These are phyloP conservation scores for Hypoxylon sp. DNA, from an alignment of 2,329 filamentous ascomycete genomes.

Conservation along the genomic window DNA sequence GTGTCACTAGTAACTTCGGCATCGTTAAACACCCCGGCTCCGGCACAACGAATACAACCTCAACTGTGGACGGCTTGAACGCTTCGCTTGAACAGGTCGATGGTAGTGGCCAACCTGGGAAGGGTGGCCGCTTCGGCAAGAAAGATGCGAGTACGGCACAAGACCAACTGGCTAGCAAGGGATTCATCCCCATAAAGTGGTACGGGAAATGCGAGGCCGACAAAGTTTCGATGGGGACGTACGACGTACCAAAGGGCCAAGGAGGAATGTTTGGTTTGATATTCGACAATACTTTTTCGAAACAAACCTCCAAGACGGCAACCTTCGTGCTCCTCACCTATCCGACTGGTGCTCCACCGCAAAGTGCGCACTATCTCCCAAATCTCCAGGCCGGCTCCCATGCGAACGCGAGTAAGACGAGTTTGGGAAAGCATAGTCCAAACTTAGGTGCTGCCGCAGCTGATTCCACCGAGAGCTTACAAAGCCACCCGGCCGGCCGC, in stretches of 20 bases:
- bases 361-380: conserved; percentile 78
- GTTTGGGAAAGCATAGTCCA: conserved; percentile 66
- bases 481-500: conserved; percentile 62
- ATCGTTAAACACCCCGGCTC: conserved; percentile 96
- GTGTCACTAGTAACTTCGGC: conserved; percentile 81
- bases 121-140: conserved; percentile 64
- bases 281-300: conserved; percentile 99
- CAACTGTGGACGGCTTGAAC: conserved; percentile 61
- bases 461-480: conserved; percentile 73
- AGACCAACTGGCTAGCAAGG: conserved; percentile 75
- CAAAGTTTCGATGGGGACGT: conserved; percentile 91
- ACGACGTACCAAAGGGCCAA: conserved; percentile 80
- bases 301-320: conserved; percentile 92
- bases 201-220: conserved; percentile 96
- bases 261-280: conserved; percentile 96
- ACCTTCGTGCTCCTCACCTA: conserved; percentile 97
- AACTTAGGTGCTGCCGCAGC: conserved; percentile 62
- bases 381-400: conserved; percentile 64
- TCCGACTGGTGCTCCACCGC: conserved; percentile 83
- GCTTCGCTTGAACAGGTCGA: conserved; percentile 64
- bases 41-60: conserved; percentile 66
- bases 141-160: conserved; percentile 73
- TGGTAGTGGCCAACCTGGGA: conserved; percentile 56
- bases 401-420: conserved; percentile 64
- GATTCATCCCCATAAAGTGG: conserved; percentile 83